Percentiles rank a stretch among this genome's conserved stretches.
phyloP scores from a whole-genome alignment of 2,329 filamentous ascomycete species.

The Xylaria sp. region DNA sequence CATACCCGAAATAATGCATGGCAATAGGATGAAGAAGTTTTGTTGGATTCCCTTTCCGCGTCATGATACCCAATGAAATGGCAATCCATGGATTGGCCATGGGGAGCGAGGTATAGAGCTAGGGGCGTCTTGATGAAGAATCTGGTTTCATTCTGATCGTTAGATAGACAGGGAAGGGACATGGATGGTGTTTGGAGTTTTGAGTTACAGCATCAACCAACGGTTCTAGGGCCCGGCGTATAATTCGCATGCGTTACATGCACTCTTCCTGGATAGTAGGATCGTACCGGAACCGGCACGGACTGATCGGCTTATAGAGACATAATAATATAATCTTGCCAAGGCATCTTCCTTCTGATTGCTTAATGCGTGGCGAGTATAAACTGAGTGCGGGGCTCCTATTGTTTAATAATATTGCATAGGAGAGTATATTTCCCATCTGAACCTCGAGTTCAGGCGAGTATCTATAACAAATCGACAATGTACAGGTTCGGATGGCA shows the following conservation, averaged over 20 bases:
- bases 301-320: not conserved
- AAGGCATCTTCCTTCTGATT: not conserved
- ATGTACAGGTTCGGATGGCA: too few relatives aligned
- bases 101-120: conserved; percentile 31
- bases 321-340: conserved; percentile 26
- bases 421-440: too few relatives aligned
- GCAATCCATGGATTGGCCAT: conserved; percentile 29
- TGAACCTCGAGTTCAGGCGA: too few relatives aligned
- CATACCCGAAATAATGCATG: conserved; percentile 35
- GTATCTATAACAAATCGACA: too few relatives aligned
- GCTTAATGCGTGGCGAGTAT: too few relatives aligned
- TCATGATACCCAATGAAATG: conserved; percentile 45
- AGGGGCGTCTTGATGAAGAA: conserved; percentile 19
- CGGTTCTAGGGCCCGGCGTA: conserved; percentile 5
- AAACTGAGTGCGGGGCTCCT: too few relatives aligned
- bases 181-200: conserved; percentile 29
- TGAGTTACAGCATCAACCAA: conserved; percentile 9
- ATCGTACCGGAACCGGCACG: not conserved
- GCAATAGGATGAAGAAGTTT: conserved; percentile 36
- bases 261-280: not conserved
- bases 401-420: too few relatives aligned
- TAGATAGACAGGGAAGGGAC: conserved; percentile 19
- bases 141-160: conserved; percentile 2
- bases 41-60: conserved; percentile 35
- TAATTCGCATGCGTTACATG: conserved; percentile 5